Percentiles rank a stretch among this genome's conserved stretches.
Evolutionary conservation across 257 asterid species (phyloP).

Genomic region (Salvia splendens): DNA sequence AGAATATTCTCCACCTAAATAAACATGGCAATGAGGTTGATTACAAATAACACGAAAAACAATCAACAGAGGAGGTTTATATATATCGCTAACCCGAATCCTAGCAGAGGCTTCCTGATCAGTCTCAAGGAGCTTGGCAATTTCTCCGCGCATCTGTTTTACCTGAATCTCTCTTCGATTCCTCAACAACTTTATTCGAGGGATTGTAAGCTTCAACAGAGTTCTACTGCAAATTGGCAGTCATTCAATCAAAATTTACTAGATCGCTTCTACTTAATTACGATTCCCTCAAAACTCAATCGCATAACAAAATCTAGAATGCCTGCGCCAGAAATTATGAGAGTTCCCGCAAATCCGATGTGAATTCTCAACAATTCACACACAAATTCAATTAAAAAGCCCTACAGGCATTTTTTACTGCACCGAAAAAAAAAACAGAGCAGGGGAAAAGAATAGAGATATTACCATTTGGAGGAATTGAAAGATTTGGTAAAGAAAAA

Average conservation of each 20-base stretch:
- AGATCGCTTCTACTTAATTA: neutral
- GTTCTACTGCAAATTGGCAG: slow-evolving; percentile 66
- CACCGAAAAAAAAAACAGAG: neutral
- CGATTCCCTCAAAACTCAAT: neutral
- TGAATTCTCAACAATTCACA: neutral
- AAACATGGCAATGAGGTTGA: slow-evolving; percentile 13
- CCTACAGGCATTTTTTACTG: neutral
- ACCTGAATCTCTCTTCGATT: slow-evolving; percentile 87
- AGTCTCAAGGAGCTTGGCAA: slow-evolving; percentile 87
- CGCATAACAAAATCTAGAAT: neutral
- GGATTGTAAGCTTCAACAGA: slow-evolving; percentile 73
- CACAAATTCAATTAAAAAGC: slow-evolving; percentile 9
- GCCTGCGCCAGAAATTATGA: neutral
- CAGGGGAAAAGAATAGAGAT: neutral
- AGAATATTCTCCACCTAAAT: slow-evolving; percentile 91
- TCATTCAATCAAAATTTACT: slow-evolving; percentile 7
- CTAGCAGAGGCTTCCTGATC: slow-evolving; percentile 98
- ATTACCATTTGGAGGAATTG: slow-evolving; percentile 74
- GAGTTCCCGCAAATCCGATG: neutral
- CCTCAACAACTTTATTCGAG: slow-evolving; percentile 84
- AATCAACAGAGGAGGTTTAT: slow-evolving; percentile 1
- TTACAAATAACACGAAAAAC: neutral
- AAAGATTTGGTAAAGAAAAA: slow-evolving; percentile 66
- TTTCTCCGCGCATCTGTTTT: slow-evolving; percentile 86
- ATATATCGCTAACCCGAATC: slow-evolving; percentile 57